Percentiles rank a stretch among this genome's conserved stretches.
phyloP scores from a whole-genome alignment of 2,329 filamentous ascomycete species.

The Apiospora hydei region DNA sequence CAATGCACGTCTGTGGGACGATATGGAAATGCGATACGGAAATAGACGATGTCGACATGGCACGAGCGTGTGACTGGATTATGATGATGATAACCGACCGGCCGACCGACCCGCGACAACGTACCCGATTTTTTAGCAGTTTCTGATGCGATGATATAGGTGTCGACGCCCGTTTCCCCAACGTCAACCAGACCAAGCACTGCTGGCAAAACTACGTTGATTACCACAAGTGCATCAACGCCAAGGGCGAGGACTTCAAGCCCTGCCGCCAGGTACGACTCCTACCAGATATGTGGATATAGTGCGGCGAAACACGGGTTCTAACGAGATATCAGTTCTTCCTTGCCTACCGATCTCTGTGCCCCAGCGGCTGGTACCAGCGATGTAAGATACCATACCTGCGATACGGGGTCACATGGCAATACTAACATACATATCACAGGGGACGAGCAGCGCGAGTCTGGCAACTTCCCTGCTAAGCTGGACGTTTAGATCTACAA shows the following conservation, averaged over 20 bases:
- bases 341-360: constrained; percentile 95
- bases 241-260: constrained; percentile 98
- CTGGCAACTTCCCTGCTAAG: constrained; percentile 72
- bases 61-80: constrained; percentile 39
- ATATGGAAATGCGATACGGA: not conserved
- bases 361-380: constrained; percentile 91
- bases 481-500: constrained; percentile 61
- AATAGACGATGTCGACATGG: constrained; percentile 26
- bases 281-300: not conserved
- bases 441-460: constrained; percentile 53
- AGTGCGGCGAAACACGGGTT: not conserved
- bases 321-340: constrained; percentile 72
- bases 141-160: constrained; percentile 60
- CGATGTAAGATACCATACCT: constrained; percentile 49
- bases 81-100: constrained; percentile 42
- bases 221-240: constrained; percentile 99
- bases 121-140: not conserved
- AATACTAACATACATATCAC: constrained; percentile 37
- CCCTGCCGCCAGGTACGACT: constrained; percentile 88
- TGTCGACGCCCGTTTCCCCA: constrained; percentile 99
- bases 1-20: constrained; percentile 1
- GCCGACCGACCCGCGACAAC: not conserved
- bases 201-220: constrained; percentile 99
- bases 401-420: not conserved
- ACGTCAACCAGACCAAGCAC: constrained; percentile 99